phyloP scores from a whole-genome alignment of 2,329 filamentous ascomycete genomes.

The Pseudopithomyces chartarum region DNA sequence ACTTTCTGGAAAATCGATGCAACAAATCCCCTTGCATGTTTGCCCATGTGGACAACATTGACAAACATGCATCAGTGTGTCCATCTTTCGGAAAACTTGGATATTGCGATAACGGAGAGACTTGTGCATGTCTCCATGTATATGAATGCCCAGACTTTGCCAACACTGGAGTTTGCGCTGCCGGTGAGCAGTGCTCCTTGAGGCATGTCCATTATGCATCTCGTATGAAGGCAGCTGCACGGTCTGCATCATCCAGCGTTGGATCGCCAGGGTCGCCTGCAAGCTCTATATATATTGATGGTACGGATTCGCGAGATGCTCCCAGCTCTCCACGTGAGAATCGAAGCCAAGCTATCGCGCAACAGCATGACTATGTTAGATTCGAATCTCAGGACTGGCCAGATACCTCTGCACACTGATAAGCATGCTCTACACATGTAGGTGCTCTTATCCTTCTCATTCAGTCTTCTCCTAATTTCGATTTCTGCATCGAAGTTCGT shows the following conservation, averaged over 20 bases:
- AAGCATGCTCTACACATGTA: slow-evolving; percentile 12
- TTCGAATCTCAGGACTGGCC: slow-evolving; percentile 26
- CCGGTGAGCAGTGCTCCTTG: slow-evolving; percentile 77
- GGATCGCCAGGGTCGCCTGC: not conserved
- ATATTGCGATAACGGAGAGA: slow-evolving; percentile 82
- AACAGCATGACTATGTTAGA: slow-evolving; percentile 39
- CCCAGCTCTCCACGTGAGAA: slow-evolving; percentile 5
- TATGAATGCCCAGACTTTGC: slow-evolving; percentile 95
- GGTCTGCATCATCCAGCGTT: not conserved
- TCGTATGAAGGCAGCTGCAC: slow-evolving; percentile 24
- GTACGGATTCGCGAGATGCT: slow-evolving; percentile 1
- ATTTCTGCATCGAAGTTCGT: not conserved
- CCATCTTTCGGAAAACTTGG: slow-evolving; percentile 82
- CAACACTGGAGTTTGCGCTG: slow-evolving; percentile 81
- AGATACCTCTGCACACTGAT: not conserved
- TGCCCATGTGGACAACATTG: slow-evolving; percentile 79
- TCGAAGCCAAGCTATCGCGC: slow-evolving; percentile 27
- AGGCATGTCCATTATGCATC: slow-evolving; percentile 72
- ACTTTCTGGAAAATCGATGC: slow-evolving; percentile 89
- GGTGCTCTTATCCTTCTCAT: slow-evolving; percentile 10
- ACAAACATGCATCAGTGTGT: slow-evolving; percentile 79
- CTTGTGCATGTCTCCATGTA: slow-evolving; percentile 82
- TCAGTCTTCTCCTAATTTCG: slow-evolving; percentile 3
- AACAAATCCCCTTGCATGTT: slow-evolving; percentile 85
- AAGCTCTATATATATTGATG: not conserved